Evolutionary conservation across 1,284 basidiomycete genomes (phyloP), one percentile per base, ranked within the genome.

Genomic region (Erythrobasidium hasegawianum): DNA sequence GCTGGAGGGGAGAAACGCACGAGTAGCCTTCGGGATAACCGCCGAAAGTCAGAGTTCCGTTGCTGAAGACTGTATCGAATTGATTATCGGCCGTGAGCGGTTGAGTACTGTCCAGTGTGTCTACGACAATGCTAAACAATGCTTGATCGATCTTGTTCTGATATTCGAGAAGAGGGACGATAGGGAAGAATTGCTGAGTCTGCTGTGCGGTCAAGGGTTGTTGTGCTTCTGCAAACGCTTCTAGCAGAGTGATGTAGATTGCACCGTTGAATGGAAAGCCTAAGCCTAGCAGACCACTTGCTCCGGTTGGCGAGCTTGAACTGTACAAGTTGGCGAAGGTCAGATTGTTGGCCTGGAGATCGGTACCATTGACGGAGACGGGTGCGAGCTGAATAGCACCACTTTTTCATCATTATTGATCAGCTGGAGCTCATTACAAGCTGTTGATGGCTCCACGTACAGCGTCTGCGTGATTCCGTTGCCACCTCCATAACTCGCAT

Each of bases 21-120:
- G 33, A n/a, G 43, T 56, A 64, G 26, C 62, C 62, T n/a, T 57
- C 45, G 4, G 62, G 62, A 43, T 57, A 65, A 33, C 57, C 62
- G 7, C 62, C 62, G 41, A 65, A 43, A 9, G 62, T 65, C 3
- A 65, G 49, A 22, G 55, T 58, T 38, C 62, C 62, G 24, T 49
- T 50, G 5, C 53, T 56, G 22, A 18, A 43, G 20, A 55, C 57
- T 45, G 43, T 53, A 18, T 62, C 55, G 55, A 57, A 64, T 4
- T 38, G 54, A 16, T 16, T 24, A 7, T 27, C 45, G 1, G 10
- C 45, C 1, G 40, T 26, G 22, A 20, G 22, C 20, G 61, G 54
- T 9, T 53, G 39, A 22, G 13, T 24, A 2, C 45, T 14, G 39
- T 50, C 45, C 14, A 57, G 20, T 14, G 41, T 20, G 40, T 64